Percentiles rank a stretch among this genome's conserved stretches.
Evolutionary conservation across 345 rosid genomes (phyloP).

Genomic region (Eucalyptus erythrocorys): DNA sequence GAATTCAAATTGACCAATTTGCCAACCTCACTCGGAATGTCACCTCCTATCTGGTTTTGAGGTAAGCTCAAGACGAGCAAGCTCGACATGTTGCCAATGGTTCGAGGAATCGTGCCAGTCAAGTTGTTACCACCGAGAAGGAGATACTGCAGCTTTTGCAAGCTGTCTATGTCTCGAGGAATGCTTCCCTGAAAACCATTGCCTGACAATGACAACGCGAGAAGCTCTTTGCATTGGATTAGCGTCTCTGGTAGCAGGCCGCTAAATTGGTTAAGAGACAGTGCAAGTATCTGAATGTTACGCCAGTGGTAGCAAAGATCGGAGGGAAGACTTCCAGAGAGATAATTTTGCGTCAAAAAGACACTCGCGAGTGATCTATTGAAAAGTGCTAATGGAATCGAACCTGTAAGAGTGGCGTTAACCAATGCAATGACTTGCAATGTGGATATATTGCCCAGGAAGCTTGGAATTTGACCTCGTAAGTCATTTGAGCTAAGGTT

Average conservation of each 20-base stretch:
- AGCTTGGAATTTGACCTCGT: neutral
- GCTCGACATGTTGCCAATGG: neutral
- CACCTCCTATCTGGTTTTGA: accelerated
- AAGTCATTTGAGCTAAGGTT: neutral
- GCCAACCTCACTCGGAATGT: neutral
- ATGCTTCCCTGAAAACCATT: neutral
- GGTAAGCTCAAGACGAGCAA: neutral
- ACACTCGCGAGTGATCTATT: neutral
- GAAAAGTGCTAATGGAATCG: neutral
- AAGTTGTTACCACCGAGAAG: neutral
- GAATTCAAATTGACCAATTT: neutral
- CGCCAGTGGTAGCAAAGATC: neutral
- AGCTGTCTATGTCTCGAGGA: neutral
- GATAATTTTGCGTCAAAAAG: accelerated
- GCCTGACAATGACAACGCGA: accelerated
- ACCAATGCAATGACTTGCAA: neutral
- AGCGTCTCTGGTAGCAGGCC: neutral
- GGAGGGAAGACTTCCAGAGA: neutral
- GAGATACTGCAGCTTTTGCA: neutral
- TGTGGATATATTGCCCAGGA: neutral
- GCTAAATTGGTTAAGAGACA: neutral
- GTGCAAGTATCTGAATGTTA: neutral
- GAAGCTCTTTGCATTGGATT: neutral
- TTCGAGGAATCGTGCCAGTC: neutral
- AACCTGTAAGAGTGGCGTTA: neutral